A percentile compares a stretch with the other conserved stretches of the same genome.
These are phyloP conservation scores for Trichoderma sp. DNA, from an alignment of 2,329 filamentous ascomycete species.

Conservation along the genomic window DNA sequence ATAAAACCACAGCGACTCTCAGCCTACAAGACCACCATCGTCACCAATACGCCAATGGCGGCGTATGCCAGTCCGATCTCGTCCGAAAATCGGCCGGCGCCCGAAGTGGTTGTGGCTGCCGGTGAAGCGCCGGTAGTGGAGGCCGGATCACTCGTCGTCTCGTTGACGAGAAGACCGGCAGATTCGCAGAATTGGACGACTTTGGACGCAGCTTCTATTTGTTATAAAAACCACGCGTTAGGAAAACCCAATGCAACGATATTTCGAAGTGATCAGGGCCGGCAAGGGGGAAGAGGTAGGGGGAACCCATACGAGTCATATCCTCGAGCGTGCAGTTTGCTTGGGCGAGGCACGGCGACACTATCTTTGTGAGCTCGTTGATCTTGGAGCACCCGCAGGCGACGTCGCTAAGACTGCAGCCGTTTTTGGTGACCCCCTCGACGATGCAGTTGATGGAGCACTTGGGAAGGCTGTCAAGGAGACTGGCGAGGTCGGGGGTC, in stretches of 20 bases:
- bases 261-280: not conserved
- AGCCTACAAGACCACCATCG: not conserved
- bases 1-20: not conserved
- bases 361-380: slow-evolving; percentile 33
- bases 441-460: slow-evolving; percentile 40
- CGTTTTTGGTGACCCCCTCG: slow-evolving; percentile 29
- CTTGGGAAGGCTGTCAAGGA: slow-evolving; percentile 32
- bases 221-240: not conserved
- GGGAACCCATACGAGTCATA: slow-evolving; percentile 8
- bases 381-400: slow-evolving; percentile 39
- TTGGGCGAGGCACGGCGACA: slow-evolving; percentile 36
- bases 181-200: slow-evolving; percentile 6
- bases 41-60: not conserved
- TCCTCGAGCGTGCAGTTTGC: slow-evolving; percentile 36
- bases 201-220: not conserved
- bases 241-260: not conserved
- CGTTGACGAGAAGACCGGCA: not conserved
- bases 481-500: slow-evolving; percentile 21
- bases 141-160: not conserved
- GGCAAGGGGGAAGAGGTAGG: not conserved
- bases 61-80: not conserved
- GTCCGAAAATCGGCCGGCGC: not conserved
- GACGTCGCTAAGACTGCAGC: slow-evolving; percentile 36
- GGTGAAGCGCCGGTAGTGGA: not conserved
- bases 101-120: not conserved